Percentiles rank a stretch among this genome's conserved stretches.
Evolutionary conservation across 2,329 filamentous ascomycete genomes (phyloP).

Genomic region (Didymella pomorum): DNA sequence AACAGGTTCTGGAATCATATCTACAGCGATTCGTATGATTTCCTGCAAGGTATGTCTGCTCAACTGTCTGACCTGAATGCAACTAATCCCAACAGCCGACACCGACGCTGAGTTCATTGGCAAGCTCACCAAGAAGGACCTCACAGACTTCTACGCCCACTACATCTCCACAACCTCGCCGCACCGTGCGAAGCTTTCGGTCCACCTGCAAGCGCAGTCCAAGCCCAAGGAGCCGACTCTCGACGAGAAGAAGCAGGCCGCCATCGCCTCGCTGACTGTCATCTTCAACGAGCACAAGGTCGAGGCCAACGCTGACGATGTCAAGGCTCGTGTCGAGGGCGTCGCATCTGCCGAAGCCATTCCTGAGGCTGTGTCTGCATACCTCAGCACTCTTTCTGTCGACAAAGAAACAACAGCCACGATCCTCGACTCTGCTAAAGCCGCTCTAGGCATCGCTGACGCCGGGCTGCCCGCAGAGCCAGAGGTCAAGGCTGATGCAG

Average conservation of each 20-base stretch:
- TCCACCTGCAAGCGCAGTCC: constrained; percentile 82
- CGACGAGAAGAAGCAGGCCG: constrained; percentile 54
- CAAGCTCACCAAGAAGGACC: constrained; percentile 77
- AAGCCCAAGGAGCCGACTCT: constrained; percentile 48
- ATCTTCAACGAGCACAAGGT: constrained; percentile 60
- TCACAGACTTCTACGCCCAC: constrained; percentile 78
- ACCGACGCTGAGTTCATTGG: constrained; percentile 79
- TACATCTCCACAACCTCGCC: constrained; percentile 79
- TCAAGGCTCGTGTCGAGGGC: constrained; percentile 56
- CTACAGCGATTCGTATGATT: constrained; percentile 85
- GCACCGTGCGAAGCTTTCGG: constrained; percentile 79
- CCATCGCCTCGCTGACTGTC: constrained; percentile 48
- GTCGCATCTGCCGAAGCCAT: constrained; percentile 59
- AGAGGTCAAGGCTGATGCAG: constrained; percentile 45
- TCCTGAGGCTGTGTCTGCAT: constrained; percentile 59
- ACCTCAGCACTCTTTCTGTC: constrained; percentile 56
- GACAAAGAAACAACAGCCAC: constrained; percentile 58
- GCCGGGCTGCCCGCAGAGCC: constrained; percentile 52
- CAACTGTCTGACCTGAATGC: constrained; percentile 5
- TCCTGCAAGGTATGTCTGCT: constrained; percentile 73
- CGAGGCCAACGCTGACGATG: constrained; percentile 50
- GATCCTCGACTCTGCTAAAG: constrained; percentile 60
- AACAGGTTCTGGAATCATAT: constrained; percentile 86
- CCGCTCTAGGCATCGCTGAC: constrained; percentile 54
- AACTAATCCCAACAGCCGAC: constrained; percentile 61